A percentile compares a stretch with the other conserved stretches of the same genome.
Evolutionary conservation across 768 basidiomycete species (phyloP).

Genomic region (Auricularia auricula-judae): DNA sequence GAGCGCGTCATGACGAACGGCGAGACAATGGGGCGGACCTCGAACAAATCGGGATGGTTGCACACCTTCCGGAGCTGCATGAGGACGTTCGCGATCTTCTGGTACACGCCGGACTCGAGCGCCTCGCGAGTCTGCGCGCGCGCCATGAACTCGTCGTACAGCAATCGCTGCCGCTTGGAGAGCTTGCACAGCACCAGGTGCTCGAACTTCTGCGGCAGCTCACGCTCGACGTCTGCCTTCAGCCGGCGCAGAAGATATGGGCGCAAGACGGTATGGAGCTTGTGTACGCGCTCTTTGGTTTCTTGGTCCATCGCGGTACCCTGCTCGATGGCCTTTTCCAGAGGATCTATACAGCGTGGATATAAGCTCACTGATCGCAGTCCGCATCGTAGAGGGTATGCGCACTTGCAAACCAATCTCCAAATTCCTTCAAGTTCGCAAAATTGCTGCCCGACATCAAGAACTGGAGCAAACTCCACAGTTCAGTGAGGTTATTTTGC

Average conservation of each 20-base stretch:
- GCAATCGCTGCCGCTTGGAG: slow-evolving; percentile 86
- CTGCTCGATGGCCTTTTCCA: slow-evolving; percentile 90
- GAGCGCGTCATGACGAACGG: slow-evolving; percentile 68
- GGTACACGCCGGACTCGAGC: slow-evolving; percentile 74
- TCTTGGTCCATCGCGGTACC: slow-evolving; percentile 69
- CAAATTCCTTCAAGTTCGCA: slow-evolving; percentile 87
- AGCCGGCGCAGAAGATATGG: slow-evolving; percentile 93
- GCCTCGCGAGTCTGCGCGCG: slow-evolving; percentile 75
- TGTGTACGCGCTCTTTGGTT: slow-evolving; percentile 70
- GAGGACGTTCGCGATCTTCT: slow-evolving; percentile 85
- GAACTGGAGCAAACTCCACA: slow-evolving; percentile 94
- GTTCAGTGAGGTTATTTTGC: slow-evolving; percentile 91
- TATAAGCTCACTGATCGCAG: slow-evolving; percentile 4
- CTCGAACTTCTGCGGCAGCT: slow-evolving; percentile 87
- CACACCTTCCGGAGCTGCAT: slow-evolving; percentile 98
- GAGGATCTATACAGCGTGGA: slow-evolving; percentile 49
- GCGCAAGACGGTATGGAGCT: slow-evolving; percentile 89
- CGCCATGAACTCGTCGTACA: slow-evolving; percentile 95
- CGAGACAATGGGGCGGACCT: slow-evolving; percentile 73
- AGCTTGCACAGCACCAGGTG: slow-evolving; percentile 81
- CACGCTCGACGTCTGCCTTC: slow-evolving; percentile 95
- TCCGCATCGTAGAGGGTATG: slow-evolving; percentile 6
- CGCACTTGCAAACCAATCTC: slow-evolving; percentile 93
- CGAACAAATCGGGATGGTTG: slow-evolving; percentile 89
- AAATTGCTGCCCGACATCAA: slow-evolving; percentile 83